A percentile compares a stretch with the other conserved stretches of the same genome.
These are phyloP conservation scores for Termitomyces sp. DNA, from an alignment of 768 basidiomycete genomes.

Conservation along the genomic window DNA sequence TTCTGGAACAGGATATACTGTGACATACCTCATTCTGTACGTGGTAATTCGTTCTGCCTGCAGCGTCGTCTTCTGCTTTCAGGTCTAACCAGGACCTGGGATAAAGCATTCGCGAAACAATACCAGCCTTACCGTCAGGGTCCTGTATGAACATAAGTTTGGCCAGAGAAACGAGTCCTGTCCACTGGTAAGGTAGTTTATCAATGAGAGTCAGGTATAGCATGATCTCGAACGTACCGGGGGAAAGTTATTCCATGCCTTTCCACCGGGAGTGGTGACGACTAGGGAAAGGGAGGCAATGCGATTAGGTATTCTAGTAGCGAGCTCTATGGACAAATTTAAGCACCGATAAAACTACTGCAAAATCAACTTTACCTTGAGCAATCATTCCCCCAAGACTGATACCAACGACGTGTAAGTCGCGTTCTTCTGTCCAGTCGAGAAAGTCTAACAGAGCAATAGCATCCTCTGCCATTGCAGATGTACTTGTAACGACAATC, in stretches of 20 bases:
- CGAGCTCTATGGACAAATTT: conserved; percentile 53
- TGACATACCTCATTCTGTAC: conserved; percentile 49
- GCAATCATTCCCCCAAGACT: conserved; percentile 74
- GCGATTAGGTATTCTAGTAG: conserved; percentile 60
- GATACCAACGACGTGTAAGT: conserved; percentile 68
- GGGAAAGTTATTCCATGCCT: conserved; percentile 54
- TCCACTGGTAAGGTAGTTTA: conserved; percentile 30
- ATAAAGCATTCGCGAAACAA: conserved; percentile 57
- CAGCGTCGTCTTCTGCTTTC: conserved; percentile 46
- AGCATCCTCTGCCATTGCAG: conserved; percentile 75
- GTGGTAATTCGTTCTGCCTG: conserved; percentile 62
- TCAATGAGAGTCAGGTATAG: neutral
- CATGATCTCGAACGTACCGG: conserved; percentile 39
- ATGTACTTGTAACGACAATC: conserved; percentile 44
- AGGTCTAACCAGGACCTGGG: conserved; percentile 58
- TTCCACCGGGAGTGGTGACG: conserved; percentile 70
- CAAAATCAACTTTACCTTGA: conserved; percentile 1
- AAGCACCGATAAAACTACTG: neutral
- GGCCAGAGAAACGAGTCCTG: conserved; percentile 31
- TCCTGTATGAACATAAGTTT: conserved; percentile 42
- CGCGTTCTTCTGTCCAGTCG: conserved; percentile 62
- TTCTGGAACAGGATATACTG: neutral
- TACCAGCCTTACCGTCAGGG: conserved; percentile 41
- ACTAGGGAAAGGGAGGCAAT: conserved; percentile 62
- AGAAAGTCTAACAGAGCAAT: conserved; percentile 65